Base-by-base conservation (phyloP, 225 moss, liverwort and hornwort genomes). In the Pseudoscleropodium purum region DNA sequence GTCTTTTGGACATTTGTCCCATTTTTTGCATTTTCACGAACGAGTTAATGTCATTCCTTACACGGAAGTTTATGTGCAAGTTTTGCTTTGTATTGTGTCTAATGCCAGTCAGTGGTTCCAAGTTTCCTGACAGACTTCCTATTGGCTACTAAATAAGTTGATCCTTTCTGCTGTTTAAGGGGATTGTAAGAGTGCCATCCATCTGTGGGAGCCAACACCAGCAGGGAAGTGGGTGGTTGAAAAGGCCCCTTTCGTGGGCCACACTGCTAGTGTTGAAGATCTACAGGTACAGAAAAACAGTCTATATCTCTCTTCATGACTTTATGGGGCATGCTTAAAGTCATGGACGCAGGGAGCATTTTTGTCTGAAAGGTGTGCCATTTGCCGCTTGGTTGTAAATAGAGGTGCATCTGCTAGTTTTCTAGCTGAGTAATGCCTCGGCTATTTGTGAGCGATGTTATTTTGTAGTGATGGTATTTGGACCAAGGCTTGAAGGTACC, bases 201-300 rank as follows among this genome's bases (percentile, higher is more conserved):
- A 97, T 88, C 89, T 99, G 73, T 97, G 99, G 99, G 97, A 99
- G 88, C 99, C 99, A 51, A 90, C 95, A 24, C 89, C 93, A 45
- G 93, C 89, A 75, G 97, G 97, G 84, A 97, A 97, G 91, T 99
- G 99, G 99, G 95, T 85, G 79, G 96, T 99, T 67, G 97, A 96
- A 80, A 97, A 93, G 89, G 85, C 91, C 52, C 90, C 97, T 27
- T 97, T 95, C 56, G 61, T 56, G 83, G 97, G 97, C 59, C 99
- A 97, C 72, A 90, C 88, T n/a, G 91, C 91, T 39, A 99, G 99
- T 91, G 97, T 99, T 69, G 97, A 99, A 90, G 99, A 99, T 87
- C 88, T 99, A 51, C 99, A 99, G 97, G 99, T 99, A 89, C 61
- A 59, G 20, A 78, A 47, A 23, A n/a, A 41, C 59, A 63, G 41